Conservation (phyloP, 2,329 filamentous ascomycete species). For the Aureobasidium melanogenum region DNA sequence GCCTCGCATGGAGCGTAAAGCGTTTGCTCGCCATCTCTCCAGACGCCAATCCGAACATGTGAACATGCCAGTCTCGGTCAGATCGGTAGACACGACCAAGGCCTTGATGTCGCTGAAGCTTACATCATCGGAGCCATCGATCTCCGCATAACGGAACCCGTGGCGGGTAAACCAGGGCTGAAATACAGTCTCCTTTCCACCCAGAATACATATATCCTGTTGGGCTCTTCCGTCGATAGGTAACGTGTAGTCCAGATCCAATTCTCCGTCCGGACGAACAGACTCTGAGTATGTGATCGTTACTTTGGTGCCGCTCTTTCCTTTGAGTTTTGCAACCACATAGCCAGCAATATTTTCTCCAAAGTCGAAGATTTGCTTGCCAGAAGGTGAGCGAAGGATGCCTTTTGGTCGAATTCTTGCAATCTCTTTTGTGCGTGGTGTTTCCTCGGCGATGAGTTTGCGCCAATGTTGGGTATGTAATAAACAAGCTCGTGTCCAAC, state of each 20-base stretch:
- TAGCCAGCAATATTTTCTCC: constrained; percentile 4
- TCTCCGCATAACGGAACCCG: constrained; percentile 1
- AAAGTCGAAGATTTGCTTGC: constrained; percentile 10
- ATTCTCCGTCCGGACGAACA: background rate
- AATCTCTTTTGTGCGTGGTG: constrained; percentile 4
- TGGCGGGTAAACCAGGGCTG: constrained; percentile 8
- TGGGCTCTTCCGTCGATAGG: background rate
- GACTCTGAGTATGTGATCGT: background rate
- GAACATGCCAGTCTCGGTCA: background rate
- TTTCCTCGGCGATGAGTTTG: constrained; percentile 6
- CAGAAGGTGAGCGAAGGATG: background rate
- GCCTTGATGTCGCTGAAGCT: constrained; percentile 6
- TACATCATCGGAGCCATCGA: background rate
- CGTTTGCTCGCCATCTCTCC: constrained; percentile 3
- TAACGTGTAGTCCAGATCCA: background rate
- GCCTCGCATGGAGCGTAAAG: background rate
- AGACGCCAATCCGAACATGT: constrained; percentile 7
- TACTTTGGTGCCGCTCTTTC: background rate
- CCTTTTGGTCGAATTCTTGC: background rate
- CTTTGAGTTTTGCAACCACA: background rate
- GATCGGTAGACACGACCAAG: background rate
- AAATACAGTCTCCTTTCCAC: background rate
- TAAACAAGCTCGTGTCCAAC: background rate
- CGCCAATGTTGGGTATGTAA: background rate
- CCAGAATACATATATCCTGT: background rate